Conservation (phyloP, 2,329 filamentous ascomycete species). For the Pseudopithomyces chartarum region DNA sequence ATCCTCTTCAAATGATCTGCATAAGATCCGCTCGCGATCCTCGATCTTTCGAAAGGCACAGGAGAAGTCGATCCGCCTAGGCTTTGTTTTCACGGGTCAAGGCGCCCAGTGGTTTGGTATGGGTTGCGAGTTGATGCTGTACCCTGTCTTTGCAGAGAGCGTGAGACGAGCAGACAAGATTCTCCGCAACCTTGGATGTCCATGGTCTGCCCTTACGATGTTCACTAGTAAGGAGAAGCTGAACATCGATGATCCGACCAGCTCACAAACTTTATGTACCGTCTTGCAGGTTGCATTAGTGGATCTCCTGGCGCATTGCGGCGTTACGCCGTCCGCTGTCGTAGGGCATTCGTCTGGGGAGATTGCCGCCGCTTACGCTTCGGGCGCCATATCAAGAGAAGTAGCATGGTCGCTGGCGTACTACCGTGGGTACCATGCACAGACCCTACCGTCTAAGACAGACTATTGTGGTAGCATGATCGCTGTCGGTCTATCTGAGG, state of each 20-base stretch:
- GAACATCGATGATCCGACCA: background rate
- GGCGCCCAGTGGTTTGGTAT: slow-evolving; percentile 49
- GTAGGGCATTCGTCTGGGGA: slow-evolving; percentile 31
- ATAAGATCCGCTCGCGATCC: background rate
- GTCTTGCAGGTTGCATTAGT: slow-evolving; percentile 26
- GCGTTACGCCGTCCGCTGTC: slow-evolving; percentile 16
- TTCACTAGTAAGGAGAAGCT: background rate
- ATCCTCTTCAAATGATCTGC: background rate
- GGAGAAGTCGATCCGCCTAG: background rate
- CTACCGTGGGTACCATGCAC: background rate
- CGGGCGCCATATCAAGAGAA: background rate
- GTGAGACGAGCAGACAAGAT: slow-evolving; percentile 2
- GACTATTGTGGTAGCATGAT: slow-evolving; percentile 5
- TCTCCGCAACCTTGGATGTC: slow-evolving; percentile 8
- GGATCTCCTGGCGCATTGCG: slow-evolving; percentile 15
- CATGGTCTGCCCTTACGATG: slow-evolving; percentile 1
- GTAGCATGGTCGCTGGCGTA: slow-evolving; percentile 11
- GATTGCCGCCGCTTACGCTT: slow-evolving; percentile 25
- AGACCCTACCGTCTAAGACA: background rate
- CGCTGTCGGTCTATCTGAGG: background rate
- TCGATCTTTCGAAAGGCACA: background rate
- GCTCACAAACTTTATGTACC: slow-evolving; percentile 10
- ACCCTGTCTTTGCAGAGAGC: slow-evolving; percentile 9
- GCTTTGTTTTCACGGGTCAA: slow-evolving; percentile 48
- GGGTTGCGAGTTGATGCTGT: slow-evolving; percentile 40